A percentile compares a stretch with the other conserved stretches of the same genome.
phyloP scores from a whole-genome alignment of 306 rosid species.

The Albizia julibrissin region DNA sequence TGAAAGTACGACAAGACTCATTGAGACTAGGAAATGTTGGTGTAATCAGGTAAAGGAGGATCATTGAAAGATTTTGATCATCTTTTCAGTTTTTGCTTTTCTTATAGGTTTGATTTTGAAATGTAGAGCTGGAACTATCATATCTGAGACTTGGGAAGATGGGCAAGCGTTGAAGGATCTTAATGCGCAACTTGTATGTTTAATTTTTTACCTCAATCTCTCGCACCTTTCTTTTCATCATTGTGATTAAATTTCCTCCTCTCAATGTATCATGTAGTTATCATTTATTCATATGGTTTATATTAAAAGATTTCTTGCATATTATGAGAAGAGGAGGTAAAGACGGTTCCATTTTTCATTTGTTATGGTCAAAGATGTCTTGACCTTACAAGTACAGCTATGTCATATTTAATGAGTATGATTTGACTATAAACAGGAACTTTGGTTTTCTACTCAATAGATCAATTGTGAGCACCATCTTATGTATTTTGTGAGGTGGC shows the following conservation, averaged over 20 bases:
- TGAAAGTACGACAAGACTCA: constrained; percentile 96
- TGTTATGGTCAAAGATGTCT: background rate
- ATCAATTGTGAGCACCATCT: background rate
- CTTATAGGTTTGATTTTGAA: constrained; percentile 35
- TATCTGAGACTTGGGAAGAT: constrained; percentile 99
- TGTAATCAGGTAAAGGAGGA: constrained; percentile 69
- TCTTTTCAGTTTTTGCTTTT: constrained; percentile 13
- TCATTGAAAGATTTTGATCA: background rate
- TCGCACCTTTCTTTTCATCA: background rate
- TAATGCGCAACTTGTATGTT: constrained; percentile 86
- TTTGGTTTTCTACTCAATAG: background rate
- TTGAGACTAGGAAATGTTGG: constrained; percentile 98
- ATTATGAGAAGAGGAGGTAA: background rate
- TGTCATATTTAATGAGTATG: background rate
- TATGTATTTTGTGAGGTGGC: background rate
- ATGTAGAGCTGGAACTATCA: constrained; percentile 95
- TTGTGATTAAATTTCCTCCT: constrained; percentile 7
- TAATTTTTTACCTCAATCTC: constrained; percentile 7
- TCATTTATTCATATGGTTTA: constrained; percentile 21
- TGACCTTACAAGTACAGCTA: background rate
- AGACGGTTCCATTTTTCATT: background rate
- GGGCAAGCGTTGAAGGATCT: constrained; percentile 97
- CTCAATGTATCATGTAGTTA: background rate
- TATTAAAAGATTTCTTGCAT: constrained; percentile 7
- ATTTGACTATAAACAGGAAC: background rate